phyloP scores from a whole-genome alignment of 2,329 filamentous ascomycete genomes.

The Diaporthe vexans region DNA sequence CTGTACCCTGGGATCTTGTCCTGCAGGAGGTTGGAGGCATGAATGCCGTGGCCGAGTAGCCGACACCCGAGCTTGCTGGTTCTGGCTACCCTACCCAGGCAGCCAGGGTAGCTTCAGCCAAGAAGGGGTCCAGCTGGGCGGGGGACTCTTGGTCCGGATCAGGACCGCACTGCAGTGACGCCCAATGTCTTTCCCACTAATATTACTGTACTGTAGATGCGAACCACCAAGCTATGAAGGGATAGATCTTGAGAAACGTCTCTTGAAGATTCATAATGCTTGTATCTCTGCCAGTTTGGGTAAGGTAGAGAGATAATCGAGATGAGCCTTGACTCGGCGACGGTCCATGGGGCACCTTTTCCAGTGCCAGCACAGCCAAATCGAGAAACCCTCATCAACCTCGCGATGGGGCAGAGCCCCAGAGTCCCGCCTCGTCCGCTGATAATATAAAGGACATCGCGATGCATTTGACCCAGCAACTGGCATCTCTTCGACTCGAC shows the following conservation, averaged over 20 bases:
- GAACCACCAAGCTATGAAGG: background rate
- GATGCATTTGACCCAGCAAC: background rate
- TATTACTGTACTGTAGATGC: background rate
- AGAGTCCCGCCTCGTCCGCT: background rate
- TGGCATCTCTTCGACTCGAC: background rate
- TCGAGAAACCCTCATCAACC: background rate
- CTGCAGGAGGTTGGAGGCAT: no score
- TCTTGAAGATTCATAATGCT: background rate
- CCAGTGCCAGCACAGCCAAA: background rate
- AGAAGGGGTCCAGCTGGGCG: no score
- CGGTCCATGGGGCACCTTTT: background rate
- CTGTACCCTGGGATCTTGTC: no score
- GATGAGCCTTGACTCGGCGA: conserved; percentile 16
- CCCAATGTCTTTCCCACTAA: background rate
- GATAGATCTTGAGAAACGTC: background rate
- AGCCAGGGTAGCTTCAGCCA: no score
- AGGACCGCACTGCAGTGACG: background rate
- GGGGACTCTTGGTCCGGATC: background rate
- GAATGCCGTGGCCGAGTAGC: no score
- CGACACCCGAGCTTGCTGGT: no score
- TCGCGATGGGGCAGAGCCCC: background rate
- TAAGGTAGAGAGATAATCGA: conserved; percentile 19
- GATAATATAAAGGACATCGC: background rate
- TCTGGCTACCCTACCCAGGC: no score
- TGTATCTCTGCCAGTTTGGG: background rate